Conservation (phyloP, 176 grass and related monocot genomes). For the Cymbopogon citratus region DNA sequence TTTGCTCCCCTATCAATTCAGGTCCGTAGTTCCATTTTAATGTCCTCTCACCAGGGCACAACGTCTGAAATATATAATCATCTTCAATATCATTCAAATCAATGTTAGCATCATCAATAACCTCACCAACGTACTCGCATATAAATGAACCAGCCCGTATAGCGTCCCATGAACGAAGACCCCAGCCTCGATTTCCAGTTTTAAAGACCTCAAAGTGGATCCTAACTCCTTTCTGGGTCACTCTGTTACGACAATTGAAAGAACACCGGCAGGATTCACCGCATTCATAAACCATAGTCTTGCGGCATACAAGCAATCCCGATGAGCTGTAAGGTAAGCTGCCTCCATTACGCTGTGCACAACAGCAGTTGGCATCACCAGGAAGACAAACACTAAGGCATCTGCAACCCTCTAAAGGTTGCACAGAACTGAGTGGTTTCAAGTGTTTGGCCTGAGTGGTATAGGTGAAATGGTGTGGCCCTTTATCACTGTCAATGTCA, state of each 20-base stretch:
- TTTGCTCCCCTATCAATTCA: constrained; percentile 62
- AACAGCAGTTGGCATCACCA: constrained; percentile 54
- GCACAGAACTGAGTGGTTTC: constrained; percentile 44
- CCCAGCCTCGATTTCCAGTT: constrained; percentile 82
- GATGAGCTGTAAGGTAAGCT: constrained; percentile 82
- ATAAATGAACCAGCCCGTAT: constrained; percentile 84
- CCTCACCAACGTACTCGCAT: constrained; percentile 78
- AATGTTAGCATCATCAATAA: constrained; percentile 45
- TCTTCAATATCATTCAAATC: constrained; percentile 57
- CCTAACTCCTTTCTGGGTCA: constrained; percentile 66
- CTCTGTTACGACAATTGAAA: constrained; percentile 73
- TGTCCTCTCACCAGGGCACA: constrained; percentile 58
- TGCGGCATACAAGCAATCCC: constrained; percentile 71
- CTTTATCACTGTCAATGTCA: constrained; percentile 68
- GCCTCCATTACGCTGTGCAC: constrained; percentile 56
- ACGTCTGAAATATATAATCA: constrained; percentile 66
- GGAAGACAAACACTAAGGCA: constrained; percentile 73
- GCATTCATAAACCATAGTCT: constrained; percentile 72
- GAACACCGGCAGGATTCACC: constrained; percentile 61
- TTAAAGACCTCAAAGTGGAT: constrained; percentile 92
- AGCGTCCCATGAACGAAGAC: constrained; percentile 83
- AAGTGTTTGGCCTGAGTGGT: constrained; percentile 44
- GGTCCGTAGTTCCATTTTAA: constrained; percentile 80
- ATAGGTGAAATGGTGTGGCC: constrained; percentile 74
- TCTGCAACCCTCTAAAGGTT: constrained; percentile 45